These are phyloP conservation scores for Leersia perrieri DNA, from an alignment of 176 grass and related monocot genomes.

Conservation along the genomic window DNA sequence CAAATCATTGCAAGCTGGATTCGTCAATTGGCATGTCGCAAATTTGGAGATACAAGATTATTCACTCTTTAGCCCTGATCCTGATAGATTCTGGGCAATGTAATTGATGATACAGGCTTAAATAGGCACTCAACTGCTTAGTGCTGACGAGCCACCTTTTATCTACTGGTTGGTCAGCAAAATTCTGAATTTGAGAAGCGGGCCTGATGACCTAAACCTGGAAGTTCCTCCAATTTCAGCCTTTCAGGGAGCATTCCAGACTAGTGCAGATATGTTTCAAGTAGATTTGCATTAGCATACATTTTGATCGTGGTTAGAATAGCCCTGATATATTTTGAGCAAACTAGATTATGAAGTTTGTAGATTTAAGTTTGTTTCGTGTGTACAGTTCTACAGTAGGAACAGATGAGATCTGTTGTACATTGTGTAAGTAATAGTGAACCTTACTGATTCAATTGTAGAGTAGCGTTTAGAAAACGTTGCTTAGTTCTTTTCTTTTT, in stretches of 20 bases:
- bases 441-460: background rate
- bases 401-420: conserved; percentile 18
- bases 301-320: background rate
- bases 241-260: conserved; percentile 28
- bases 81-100: conserved; percentile 95
- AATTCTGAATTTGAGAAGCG: background rate
- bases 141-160: conserved; percentile 12
- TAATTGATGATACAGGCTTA: conserved; percentile 11
- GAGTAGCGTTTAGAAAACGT: background rate
- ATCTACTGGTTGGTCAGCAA: background rate
- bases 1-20: conserved; percentile 64
- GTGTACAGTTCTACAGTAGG: conserved; percentile 49
- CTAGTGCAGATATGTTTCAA: conserved; percentile 13
- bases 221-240: conserved; percentile 20
- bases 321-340: background rate
- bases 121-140: background rate
- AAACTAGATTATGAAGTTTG: background rate
- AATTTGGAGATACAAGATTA: conserved; percentile 89
- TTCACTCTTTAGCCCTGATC: conserved; percentile 68
- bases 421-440: conserved; percentile 51
- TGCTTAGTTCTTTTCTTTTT: background rate
- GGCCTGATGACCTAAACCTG: background rate
- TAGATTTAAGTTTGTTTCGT: background rate
- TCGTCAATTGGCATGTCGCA: conserved; percentile 83
- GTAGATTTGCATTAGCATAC: background rate